These are phyloP conservation scores for Thielaviopsis punctulata DNA, from an alignment of 2,329 filamentous ascomycete species.

Conservation along the genomic window DNA sequence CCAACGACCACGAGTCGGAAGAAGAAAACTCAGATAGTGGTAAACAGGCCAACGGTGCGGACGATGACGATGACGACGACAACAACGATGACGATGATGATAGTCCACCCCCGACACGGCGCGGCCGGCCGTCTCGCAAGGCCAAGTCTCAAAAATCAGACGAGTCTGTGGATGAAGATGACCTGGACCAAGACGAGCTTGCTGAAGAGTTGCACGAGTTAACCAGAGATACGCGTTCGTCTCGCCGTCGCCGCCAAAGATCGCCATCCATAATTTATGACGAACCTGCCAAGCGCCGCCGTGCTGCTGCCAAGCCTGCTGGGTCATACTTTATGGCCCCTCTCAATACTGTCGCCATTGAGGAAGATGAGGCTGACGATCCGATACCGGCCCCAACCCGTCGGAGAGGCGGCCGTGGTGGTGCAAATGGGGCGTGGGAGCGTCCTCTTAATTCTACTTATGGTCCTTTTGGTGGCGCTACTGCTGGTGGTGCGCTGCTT, in stretches of 20 bases:
- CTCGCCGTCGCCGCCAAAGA: constrained; percentile 27
- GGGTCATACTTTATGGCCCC: constrained; percentile 70
- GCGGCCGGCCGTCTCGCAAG: constrained; percentile 23
- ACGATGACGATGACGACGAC: constrained; percentile 21
- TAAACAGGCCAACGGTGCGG: constrained; percentile 24
- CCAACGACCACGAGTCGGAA: constrained; percentile 36
- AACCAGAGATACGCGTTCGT: constrained; percentile 33
- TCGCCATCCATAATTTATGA: constrained; percentile 42
- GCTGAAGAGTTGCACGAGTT: constrained; percentile 49
- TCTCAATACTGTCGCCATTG: constrained; percentile 41
- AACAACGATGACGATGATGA: constrained; percentile 28
- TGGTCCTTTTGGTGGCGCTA: constrained; percentile 81
- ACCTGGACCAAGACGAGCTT: constrained; percentile 45
- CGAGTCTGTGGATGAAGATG: constrained; percentile 38
- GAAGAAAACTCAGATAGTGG: constrained; percentile 37
- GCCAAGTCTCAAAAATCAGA: constrained; percentile 28
- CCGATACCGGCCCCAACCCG: constrained; percentile 51
- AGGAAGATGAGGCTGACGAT: constrained; percentile 56
- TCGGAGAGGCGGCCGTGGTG: constrained; percentile 45
- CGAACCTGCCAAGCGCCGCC: constrained; percentile 33
- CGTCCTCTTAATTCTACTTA: constrained; percentile 75
- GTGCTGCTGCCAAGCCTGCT: constrained; percentile 45
- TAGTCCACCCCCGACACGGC: constrained; percentile 27
- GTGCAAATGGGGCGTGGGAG: constrained; percentile 47
- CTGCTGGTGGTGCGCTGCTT: constrained; percentile 53